Conservation (phyloP, 352 stramenopile genomes). For the Phytophthora citrophthora region DNA sequence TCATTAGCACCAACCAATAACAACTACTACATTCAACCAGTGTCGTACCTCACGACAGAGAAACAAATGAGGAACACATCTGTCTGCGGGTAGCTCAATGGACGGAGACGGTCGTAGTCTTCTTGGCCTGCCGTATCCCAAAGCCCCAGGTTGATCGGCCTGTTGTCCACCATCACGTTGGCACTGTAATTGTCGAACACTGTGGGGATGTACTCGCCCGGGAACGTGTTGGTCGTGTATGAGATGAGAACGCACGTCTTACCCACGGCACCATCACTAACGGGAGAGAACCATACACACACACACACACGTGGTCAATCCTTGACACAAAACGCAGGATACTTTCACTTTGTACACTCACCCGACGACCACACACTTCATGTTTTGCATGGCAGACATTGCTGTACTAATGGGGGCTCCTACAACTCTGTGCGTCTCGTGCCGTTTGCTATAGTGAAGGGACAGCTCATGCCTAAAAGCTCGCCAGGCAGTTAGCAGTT, state of each 20-base stretch:
- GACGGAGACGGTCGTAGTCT: conserved; percentile 96
- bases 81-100: conserved; percentile 96
- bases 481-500: conserved; percentile 24
- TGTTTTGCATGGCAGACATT: conserved; percentile 92
- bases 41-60: conserved; percentile 86
- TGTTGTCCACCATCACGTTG: conserved; percentile 93
- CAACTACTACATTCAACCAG: background rate
- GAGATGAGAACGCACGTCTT: conserved; percentile 98
- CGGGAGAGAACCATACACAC: conserved; percentile 4
- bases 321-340: too few species aligned
- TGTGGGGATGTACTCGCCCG: conserved; percentile 96
- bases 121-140: conserved; percentile 98
- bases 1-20: background rate
- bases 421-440: conserved; percentile 6
- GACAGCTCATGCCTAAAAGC: conserved; percentile 7
- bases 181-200: conserved; percentile 95
- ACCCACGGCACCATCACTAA: conserved; percentile 94
- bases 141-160: conserved; percentile 95
- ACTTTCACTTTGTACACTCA: conserved; percentile 34
- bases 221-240: conserved; percentile 98
- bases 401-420: conserved; percentile 5
- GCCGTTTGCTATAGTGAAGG: conserved; percentile 32
- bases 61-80: conserved; percentile 98
- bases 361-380: conserved; percentile 94
- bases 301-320: conserved; percentile 5